Conservation (phyloP, 2,329 filamentous ascomycete genomes). For the Aspergillus costaricaensis region DNA sequence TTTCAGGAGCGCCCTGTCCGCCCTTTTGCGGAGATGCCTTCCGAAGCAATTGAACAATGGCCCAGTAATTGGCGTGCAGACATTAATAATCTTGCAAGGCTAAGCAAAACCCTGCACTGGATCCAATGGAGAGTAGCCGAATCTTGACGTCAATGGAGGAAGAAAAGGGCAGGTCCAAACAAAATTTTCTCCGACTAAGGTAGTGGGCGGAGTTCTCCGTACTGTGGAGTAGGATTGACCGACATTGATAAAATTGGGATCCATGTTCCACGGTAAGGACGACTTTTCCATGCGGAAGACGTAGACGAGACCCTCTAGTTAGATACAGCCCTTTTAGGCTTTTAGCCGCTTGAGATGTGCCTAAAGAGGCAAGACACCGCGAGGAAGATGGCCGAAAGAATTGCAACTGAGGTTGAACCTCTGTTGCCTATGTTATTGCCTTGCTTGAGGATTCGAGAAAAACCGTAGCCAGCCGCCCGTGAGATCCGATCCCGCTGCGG, state of each 20-base stretch:
- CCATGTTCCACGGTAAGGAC: not conserved
- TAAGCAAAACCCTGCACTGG: not conserved
- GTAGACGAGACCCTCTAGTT: not conserved
- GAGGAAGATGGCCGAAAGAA: not conserved
- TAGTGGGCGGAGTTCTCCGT: constrained; percentile 4
- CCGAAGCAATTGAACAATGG: not conserved
- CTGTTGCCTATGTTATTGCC: not conserved
- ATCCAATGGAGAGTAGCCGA: constrained; percentile 3
- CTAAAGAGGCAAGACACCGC: not conserved
- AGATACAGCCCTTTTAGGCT: not conserved
- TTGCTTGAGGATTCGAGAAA: not conserved
- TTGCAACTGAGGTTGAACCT: too few relatives aligned
- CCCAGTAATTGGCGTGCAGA: not conserved
- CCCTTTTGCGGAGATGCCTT: not conserved
- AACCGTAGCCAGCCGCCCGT: not conserved
- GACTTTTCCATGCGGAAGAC: not conserved
- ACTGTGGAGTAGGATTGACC: not conserved
- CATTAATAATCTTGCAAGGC: not conserved
- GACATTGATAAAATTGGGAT: not conserved
- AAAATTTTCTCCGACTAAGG: constrained; percentile 1
- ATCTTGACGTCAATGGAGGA: constrained; percentile 1
- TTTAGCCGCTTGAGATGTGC: not conserved
- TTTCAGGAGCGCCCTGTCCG: not conserved
- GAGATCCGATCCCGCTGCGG: not conserved
- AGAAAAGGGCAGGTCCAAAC: not conserved